Evolutionary conservation across 345 rosid species (phyloP).

Genomic region (Pugionium cornutum): DNA sequence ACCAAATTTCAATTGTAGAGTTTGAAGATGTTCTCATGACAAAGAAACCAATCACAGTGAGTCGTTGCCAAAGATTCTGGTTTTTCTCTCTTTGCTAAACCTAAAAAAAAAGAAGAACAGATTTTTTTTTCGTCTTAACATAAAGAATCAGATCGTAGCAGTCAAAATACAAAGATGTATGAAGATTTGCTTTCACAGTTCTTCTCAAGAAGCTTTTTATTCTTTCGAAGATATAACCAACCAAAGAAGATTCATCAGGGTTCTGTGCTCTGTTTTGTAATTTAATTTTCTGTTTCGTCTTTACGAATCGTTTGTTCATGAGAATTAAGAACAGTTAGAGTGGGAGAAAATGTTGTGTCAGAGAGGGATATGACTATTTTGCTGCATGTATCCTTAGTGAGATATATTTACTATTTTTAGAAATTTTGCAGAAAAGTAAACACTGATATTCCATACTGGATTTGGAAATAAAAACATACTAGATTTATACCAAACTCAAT

Average conservation of each 20-base stretch:
- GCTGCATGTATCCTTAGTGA: conserved; percentile 28
- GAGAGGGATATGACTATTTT: conserved; percentile 30
- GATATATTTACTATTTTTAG: conserved; percentile 11
- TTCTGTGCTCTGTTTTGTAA: conserved; percentile 35
- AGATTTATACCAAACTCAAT: background rate
- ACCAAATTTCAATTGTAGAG: conserved; percentile 25
- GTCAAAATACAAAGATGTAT: conserved; percentile 24
- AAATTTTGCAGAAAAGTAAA: background rate
- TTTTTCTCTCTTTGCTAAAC: conserved; percentile 21
- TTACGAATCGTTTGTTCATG: conserved; percentile 18
- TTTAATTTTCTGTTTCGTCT: conserved; percentile 9
- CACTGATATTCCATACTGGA: conserved; percentile 11
- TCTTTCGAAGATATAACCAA: conserved; percentile 34
- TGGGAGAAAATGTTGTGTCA: conserved; percentile 17
- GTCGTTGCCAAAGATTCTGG: conserved; percentile 14
- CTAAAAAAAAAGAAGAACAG: background rate
- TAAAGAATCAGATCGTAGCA: conserved; percentile 35
- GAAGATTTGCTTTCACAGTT: conserved; percentile 30
- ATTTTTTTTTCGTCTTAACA: conserved; percentile 19
- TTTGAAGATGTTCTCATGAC: conserved; percentile 27
- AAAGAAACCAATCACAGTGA: conserved; percentile 25
- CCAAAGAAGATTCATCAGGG: conserved; percentile 32
- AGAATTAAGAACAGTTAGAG: conserved; percentile 4
- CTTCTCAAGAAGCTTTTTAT: conserved; percentile 12
- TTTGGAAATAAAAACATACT: background rate